Evolutionary conservation across 805 yeast species (phyloP), one percentile per base, ranked within the genome.

Genomic region (Grigorovia humatica): DNA sequence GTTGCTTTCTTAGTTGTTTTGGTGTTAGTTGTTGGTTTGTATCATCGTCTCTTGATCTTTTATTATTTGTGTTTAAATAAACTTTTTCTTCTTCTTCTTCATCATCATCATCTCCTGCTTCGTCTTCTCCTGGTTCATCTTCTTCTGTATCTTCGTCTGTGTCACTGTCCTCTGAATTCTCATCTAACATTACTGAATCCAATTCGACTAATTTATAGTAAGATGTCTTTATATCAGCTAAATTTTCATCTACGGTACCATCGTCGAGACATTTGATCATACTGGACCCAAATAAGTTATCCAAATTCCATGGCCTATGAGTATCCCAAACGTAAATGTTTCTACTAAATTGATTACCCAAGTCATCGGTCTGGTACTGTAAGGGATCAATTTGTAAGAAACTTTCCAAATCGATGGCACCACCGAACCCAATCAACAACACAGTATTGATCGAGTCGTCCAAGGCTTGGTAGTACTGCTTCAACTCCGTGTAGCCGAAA

Each of bases 231-330:
- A 85, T 89, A 5, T 70, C 66, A 13, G 54, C 55, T 49, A 90
- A 65, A 48, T 78, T 81, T 40, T 75, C 78, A 35, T 83, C 86
- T 1, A 85, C 74, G 47, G 73, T 72, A 0, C 96, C 96, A 64
- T 91, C 98, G 62, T 90, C 98, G 54, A 90, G 78, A 66, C 98
- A 90, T 7, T 75, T 75, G 4, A 93, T 79, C 55, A 80, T 75
- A 9, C 80, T 80, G 7, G 91, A 82, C 1, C 96, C 96, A 73
- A 86, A 90, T 47, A 93, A 62, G 63, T 93, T 93, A 65, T 90
- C 96, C 56, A 93, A 71, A 68, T 90, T 90, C 98, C 99, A 93
- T 4, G 99, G 99, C 56, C 98, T 73, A 57, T 86, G 93, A 2
- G 96, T 89, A 68, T 93, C 99, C 51, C 93, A 75, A 11, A 95